phyloP scores from a whole-genome alignment of 345 rosid species.

The Geranium rotundifolium region DNA sequence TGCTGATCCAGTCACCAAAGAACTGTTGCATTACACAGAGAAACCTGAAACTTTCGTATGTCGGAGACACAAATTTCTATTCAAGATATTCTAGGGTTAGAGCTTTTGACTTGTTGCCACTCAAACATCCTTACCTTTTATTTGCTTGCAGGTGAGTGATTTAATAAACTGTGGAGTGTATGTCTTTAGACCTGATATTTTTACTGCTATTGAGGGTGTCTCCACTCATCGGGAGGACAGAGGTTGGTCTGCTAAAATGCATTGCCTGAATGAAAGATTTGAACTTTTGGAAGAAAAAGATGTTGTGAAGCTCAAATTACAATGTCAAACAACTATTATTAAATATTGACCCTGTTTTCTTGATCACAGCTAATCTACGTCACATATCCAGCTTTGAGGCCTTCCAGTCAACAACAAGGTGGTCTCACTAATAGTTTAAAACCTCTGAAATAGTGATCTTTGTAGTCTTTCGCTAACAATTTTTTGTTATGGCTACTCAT shows the following conservation, averaged over 20 bases:
- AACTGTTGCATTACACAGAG: constrained; percentile 77
- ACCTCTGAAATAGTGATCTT: constrained; percentile 3
- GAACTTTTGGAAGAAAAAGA: neutral
- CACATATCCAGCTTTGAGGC: constrained; percentile 28
- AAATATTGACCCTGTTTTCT: neutral
- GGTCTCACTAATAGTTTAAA: neutral
- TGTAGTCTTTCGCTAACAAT: neutral
- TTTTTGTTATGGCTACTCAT: neutral
- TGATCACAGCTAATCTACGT: constrained; percentile 23
- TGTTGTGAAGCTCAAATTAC: neutral
- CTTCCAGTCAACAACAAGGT: constrained; percentile 21
- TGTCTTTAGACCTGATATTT: constrained; percentile 53
- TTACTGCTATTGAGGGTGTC: constrained; percentile 52
- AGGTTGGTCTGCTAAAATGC: constrained; percentile 26
- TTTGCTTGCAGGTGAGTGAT: constrained; percentile 60
- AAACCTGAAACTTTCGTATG: constrained; percentile 87
- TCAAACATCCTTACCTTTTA: neutral
- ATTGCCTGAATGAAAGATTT: neutral
- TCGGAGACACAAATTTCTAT: constrained; percentile 10
- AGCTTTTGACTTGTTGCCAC: neutral
- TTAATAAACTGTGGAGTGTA: constrained; percentile 78
- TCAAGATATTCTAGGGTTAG: neutral
- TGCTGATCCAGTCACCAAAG: constrained; percentile 66
- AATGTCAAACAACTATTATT: constrained; percentile 3
- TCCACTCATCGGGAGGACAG: constrained; percentile 38